Percentiles rank a stretch among this genome's conserved stretches.
phyloP scores from a whole-genome alignment of 768 basidiomycete genomes.

The Cystofilobasidium bisporidii region DNA sequence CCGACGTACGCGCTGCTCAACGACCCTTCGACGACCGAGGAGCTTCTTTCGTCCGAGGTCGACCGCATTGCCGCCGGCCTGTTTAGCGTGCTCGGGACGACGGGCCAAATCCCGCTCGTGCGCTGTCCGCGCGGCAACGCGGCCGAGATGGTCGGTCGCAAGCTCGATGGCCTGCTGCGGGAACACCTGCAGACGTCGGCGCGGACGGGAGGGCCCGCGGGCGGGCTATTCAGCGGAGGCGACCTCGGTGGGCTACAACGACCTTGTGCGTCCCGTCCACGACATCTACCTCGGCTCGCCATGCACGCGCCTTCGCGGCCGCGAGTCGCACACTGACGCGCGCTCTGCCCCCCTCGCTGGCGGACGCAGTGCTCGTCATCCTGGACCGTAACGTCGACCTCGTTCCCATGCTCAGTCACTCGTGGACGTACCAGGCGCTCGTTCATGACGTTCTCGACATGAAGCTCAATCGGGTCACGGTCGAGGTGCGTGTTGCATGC shows the following conservation, averaged over 20 bases:
- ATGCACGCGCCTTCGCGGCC: too few species aligned
- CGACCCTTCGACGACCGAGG: conserved; percentile 78
- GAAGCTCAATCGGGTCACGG: conserved; percentile 86
- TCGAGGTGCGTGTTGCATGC: conserved; percentile 44
- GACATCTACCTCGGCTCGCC: too few species aligned
- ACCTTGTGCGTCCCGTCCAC: conserved; percentile 52
- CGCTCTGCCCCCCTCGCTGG: conserved; percentile 9
- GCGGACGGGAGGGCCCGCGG: conserved; percentile 31
- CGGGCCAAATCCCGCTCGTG: conserved; percentile 85
- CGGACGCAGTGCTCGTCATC: conserved; percentile 66
- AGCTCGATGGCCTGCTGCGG: conserved; percentile 80
- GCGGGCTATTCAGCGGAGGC: conserved; percentile 53
- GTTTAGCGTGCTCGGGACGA: conserved; percentile 80
- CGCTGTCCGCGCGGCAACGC: conserved; percentile 91
- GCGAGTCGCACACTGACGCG: not conserved
- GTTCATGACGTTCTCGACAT: conserved; percentile 96
- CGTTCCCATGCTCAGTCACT: conserved; percentile 84
- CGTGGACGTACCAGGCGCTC: conserved; percentile 98
- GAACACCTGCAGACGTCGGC: conserved; percentile 57
- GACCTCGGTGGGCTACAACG: conserved; percentile 78
- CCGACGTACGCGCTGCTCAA: conserved; percentile 79
- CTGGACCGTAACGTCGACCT: conserved; percentile 92
- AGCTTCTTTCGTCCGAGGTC: conserved; percentile 84
- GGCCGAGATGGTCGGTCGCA: conserved; percentile 98
- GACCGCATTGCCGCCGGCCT: conserved; percentile 82